Evolutionary conservation across 352 stramenopile genomes (phyloP).

Genomic region (Pythium aquatile): DNA sequence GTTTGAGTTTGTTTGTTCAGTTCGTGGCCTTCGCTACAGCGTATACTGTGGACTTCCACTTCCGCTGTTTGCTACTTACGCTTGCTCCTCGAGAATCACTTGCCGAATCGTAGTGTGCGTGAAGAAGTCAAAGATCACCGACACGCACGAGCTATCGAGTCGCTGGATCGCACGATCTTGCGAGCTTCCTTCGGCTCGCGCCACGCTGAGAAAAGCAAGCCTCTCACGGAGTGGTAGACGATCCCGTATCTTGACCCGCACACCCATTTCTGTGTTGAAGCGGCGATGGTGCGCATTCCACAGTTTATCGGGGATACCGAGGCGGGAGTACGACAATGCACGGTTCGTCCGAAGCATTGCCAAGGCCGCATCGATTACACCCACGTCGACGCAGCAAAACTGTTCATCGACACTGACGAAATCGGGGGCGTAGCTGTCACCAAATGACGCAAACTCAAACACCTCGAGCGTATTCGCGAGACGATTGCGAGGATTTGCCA

Average conservation of each 20-base stretch:
- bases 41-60: no score
- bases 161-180: neutral
- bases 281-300: neutral
- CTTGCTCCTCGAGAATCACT: neutral
- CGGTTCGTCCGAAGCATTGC: neutral
- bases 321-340: neutral
- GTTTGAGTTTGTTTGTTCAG: no score
- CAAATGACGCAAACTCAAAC: neutral
- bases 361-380: neutral
- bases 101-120: neutral
- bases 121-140: conserved; percentile 2
- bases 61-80: no score
- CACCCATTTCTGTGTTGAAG: neutral
- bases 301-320: neutral
- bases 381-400: neutral
- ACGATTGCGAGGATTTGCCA: neutral
- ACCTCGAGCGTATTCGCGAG: neutral
- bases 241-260: neutral
- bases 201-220: neutral
- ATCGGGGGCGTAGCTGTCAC: neutral
- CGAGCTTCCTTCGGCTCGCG: neutral
- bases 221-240: neutral
- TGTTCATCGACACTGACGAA: neutral
- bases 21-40: no score
- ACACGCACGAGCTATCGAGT: neutral